Conservation (phyloP, 768 basidiomycete species). For the Leucogyrophana mollusca region DNA sequence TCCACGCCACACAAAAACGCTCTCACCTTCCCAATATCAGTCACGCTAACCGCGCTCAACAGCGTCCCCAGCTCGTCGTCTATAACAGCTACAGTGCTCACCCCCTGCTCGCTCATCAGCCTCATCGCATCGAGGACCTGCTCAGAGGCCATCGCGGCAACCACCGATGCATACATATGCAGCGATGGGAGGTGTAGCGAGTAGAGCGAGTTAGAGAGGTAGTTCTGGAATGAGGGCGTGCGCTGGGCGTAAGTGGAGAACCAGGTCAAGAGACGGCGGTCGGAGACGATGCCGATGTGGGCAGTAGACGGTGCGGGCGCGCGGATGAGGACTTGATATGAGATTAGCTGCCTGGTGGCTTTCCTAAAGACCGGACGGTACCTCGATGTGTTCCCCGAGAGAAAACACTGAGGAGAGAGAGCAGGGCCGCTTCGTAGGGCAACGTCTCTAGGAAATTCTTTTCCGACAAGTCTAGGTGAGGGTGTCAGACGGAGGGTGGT, state of each 20-base stretch:
- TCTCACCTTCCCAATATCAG: conserved; percentile 73
- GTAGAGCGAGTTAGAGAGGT: conserved; percentile 53
- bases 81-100: conserved; percentile 78
- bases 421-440: conserved; percentile 58
- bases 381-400: conserved; percentile 73
- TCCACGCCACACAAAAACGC: too few species aligned
- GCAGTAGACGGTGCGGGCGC: conserved; percentile 41
- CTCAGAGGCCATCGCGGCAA: conserved; percentile 58
- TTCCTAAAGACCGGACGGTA: conserved; percentile 23
- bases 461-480: conserved; percentile 67
- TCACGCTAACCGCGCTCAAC: conserved; percentile 78
- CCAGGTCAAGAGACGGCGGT: conserved; percentile 69
- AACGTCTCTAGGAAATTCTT: conserved; percentile 76
- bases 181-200: conserved; percentile 63
- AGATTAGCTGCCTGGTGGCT: conserved; percentile 2
- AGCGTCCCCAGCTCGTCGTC: conserved; percentile 63
- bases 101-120: conserved; percentile 82
- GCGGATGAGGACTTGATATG: conserved; percentile 51
- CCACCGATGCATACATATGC: conserved; percentile 58
- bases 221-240: conserved; percentile 37
- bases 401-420: conserved; percentile 65
- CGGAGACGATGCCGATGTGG: conserved; percentile 74
- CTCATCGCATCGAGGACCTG: conserved; percentile 80
- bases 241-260: conserved; percentile 54
- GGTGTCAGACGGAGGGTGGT: conserved; percentile 1